phyloP scores from a whole-genome alignment of 2,329 filamentous ascomycete species.

The Penicillium psychrosexuale region DNA sequence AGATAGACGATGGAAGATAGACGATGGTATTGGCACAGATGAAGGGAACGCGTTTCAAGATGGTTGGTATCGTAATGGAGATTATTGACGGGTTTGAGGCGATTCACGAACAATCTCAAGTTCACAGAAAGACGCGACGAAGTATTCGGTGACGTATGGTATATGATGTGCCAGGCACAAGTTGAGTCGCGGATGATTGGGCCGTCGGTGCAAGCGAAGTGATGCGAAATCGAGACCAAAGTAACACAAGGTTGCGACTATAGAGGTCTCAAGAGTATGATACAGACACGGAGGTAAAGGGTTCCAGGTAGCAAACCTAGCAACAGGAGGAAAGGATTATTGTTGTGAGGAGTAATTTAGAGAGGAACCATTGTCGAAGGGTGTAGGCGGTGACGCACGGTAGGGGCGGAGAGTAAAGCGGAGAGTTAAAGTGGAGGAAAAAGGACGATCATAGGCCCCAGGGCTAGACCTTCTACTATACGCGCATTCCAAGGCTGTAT shows the following conservation, averaged over 20 bases:
- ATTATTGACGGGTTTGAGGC: background rate
- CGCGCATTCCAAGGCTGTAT: background rate
- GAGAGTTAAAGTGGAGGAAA: background rate
- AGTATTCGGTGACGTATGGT: background rate
- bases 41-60: background rate
- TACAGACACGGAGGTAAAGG: no score
- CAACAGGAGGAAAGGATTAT: background rate
- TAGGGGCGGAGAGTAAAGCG: background rate
- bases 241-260: background rate
- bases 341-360: background rate
- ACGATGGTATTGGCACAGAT: background rate
- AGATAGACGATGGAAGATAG: conserved; percentile 4
- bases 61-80: conserved; percentile 1
- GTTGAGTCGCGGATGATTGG: background rate
- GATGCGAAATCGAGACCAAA: background rate
- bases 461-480: background rate
- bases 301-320: background rate
- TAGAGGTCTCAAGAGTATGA: background rate
- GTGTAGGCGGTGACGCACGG: background rate
- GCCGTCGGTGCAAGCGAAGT: background rate
- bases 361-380: background rate
- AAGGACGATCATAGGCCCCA: background rate
- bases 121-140: background rate
- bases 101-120: background rate
- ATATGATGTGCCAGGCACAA: background rate